Conservation (phyloP, 2,329 filamentous ascomycete species). For the Pseudovirgaria hyperparasitica region DNA sequence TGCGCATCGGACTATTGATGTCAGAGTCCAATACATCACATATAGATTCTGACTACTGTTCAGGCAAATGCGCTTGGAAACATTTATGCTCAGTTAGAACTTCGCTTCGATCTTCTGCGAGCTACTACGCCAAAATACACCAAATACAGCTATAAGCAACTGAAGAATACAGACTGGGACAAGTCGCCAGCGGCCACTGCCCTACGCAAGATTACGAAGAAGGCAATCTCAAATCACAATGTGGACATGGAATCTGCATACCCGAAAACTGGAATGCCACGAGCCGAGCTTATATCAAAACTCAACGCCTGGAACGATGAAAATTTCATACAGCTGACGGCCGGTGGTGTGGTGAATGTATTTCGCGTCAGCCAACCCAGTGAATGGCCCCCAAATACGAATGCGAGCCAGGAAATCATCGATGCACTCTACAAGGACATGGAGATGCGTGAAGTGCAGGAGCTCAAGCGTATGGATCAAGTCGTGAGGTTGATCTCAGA, state of each 20-base stretch:
- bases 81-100: constrained; percentile 48
- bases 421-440: constrained; percentile 39
- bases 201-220: constrained; percentile 30
- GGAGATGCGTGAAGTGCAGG: constrained; percentile 39
- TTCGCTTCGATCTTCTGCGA: constrained; percentile 44
- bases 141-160: constrained; percentile 36
- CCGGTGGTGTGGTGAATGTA: constrained; percentile 39
- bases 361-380: constrained; percentile 40
- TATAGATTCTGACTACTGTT: too few relatives aligned
- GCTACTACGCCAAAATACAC: constrained; percentile 46
- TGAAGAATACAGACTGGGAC: constrained; percentile 26
- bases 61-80: constrained; percentile 32
- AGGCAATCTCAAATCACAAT: constrained; percentile 28
- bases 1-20: constrained; percentile 25
- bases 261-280: constrained; percentile 18
- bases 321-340: constrained; percentile 38
- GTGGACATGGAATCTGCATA: constrained; percentile 37
- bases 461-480: constrained; percentile 36
- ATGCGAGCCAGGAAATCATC: constrained; percentile 33
- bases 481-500: constrained; percentile 43
- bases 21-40: background rate
- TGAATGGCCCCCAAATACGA: constrained; percentile 30
- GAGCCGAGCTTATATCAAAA: constrained; percentile 39
- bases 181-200: constrained; percentile 30
- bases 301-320: constrained; percentile 42